Base-by-base conservation (phyloP, 495 filamentous ascomycete species). In the Lasiosphaeris hirsuta region DNA sequence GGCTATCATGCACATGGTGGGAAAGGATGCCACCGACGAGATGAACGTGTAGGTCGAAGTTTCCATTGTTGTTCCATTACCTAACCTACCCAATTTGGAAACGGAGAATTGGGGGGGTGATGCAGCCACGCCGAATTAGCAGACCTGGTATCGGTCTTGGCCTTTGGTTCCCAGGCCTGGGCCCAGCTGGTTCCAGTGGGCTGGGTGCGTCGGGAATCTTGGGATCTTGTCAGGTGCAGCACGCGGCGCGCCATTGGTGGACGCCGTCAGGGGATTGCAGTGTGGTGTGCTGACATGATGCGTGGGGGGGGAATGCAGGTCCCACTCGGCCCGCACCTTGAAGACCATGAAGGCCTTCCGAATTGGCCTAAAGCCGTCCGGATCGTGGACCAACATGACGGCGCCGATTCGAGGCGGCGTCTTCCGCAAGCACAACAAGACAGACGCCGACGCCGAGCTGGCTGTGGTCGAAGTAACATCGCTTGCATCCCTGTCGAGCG, bases 361-460 rank as follows among this genome's bases (percentile, higher is more conserved):
- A 61, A 92, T 96, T 70, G 90, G 90, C 50, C 81, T 79, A 58
- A 80, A 72, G 43, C 62, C 92, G 43, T 77, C 88, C 61, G 88
- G 87, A 11, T 74, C 70, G 46, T 96, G 90, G 90, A 69, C 72
- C 43, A 92, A 92, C 69, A 90, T 90, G 66, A 71, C 86, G 14
- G 90, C 90, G 30, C 90, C 90, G 8, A 88, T 96, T 51, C 87
- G 94, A 69, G 90, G 90, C 45, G 90, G 90, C 44, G 79, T 79
- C 61, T 95, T 89, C 74, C 79, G 83, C 78, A 61, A 65, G 68
- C 38, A 70, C 79, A 17, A 55, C 4, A 19, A 55, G n/a, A 35
- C 13, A 8, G 19, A 18, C 42, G 0, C 34, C 15, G 13, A 10
- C 18, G 17, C 43, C 43, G 51, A 39, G 2, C 43, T 45, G 17